Percentiles rank a stretch among this genome's conserved stretches.
Conservation (phyloP, 129 eudicot genomes). For the Centella asiatica region DNA sequence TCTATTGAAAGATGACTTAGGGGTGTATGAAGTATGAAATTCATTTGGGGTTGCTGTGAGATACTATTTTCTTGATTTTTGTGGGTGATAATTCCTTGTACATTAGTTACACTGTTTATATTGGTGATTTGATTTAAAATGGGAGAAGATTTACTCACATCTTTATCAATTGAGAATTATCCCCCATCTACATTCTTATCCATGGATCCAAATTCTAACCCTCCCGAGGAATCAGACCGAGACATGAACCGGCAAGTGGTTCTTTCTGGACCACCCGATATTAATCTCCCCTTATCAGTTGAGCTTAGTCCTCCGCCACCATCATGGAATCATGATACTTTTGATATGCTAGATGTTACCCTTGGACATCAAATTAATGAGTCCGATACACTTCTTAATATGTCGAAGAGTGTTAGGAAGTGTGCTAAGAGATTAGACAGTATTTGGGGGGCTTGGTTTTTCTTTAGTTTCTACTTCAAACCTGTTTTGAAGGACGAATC, state of each 20-base stretch:
- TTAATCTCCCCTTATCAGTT: slow-evolving; percentile 62
- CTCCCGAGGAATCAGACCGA: slow-evolving; percentile 38
- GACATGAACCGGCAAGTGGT: slow-evolving; percentile 49
- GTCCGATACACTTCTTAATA: slow-evolving; percentile 31
- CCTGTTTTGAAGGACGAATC: slow-evolving; percentile 64
- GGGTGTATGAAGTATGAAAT: no score
- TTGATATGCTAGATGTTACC: slow-evolving; percentile 63
- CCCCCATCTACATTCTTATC: slow-evolving; percentile 61
- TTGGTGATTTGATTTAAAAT: slow-evolving; percentile 4
- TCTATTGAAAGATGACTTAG: not conserved
- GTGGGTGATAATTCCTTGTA: not conserved
- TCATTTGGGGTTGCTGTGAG: no score
- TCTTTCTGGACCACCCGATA: slow-evolving; percentile 58
- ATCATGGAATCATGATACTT: slow-evolving; percentile 35
- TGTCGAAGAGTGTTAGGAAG: slow-evolving; percentile 52
- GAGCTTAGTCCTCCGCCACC: slow-evolving; percentile 61
- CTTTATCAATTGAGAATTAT: slow-evolving; percentile 48
- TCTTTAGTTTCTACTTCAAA: slow-evolving; percentile 70
- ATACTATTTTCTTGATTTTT: not conserved
- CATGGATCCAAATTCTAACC: slow-evolving; percentile 45
- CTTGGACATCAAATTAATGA: slow-evolving; percentile 51
- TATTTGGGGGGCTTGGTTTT: slow-evolving; percentile 92
- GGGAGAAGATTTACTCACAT: slow-evolving; percentile 58
- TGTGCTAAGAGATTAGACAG: slow-evolving; percentile 68
- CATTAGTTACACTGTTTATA: no score